Evolutionary conservation across 2,329 filamentous ascomycete species (phyloP).

Genomic region (Claviceps fusiformis): DNA sequence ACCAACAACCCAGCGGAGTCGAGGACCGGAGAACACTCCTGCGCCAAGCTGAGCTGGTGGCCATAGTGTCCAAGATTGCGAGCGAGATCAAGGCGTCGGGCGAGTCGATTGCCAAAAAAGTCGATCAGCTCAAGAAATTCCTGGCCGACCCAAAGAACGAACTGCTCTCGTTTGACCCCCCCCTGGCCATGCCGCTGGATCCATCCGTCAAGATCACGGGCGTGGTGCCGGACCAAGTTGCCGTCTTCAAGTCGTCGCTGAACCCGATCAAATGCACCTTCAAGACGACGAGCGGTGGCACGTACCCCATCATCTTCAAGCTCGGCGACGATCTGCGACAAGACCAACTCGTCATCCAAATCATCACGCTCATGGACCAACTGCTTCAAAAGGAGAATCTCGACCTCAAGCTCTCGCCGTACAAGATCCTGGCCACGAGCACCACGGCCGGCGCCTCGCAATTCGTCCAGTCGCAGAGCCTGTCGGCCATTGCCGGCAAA

Average conservation of each 20-base stretch:
- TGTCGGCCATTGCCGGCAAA: constrained; percentile 72
- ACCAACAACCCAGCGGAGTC: constrained; percentile 51
- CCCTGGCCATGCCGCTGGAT: constrained; percentile 77
- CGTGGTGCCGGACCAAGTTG: constrained; percentile 69
- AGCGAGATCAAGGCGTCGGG: constrained; percentile 74
- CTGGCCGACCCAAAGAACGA: constrained; percentile 86
- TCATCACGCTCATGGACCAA: constrained; percentile 96
- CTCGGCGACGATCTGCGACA: constrained; percentile 92
- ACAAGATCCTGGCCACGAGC: constrained; percentile 89
- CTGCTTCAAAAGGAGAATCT: constrained; percentile 91
- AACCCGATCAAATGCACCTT: constrained; percentile 87
- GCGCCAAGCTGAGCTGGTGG: constrained; percentile 79
- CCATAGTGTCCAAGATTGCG: constrained; percentile 76
- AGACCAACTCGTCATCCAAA: constrained; percentile 91
- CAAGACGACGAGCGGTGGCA: constrained; percentile 60
- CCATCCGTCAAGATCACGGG: constrained; percentile 69
- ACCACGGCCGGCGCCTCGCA: constrained; percentile 83
- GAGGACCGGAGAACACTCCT: constrained; percentile 64
- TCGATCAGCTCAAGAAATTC: constrained; percentile 71
- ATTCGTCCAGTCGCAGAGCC: constrained; percentile 74
- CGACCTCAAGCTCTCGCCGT: constrained; percentile 86
- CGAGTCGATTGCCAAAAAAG: constrained; percentile 65
- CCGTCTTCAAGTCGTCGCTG: constrained; percentile 90
- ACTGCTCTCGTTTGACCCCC: constrained; percentile 66
- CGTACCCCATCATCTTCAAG: constrained; percentile 93